A percentile compares a stretch with the other conserved stretches of the same genome.
These are phyloP conservation scores for Aspergillus baeticus DNA, from an alignment of 495 filamentous ascomycete species.

Conservation along the genomic window DNA sequence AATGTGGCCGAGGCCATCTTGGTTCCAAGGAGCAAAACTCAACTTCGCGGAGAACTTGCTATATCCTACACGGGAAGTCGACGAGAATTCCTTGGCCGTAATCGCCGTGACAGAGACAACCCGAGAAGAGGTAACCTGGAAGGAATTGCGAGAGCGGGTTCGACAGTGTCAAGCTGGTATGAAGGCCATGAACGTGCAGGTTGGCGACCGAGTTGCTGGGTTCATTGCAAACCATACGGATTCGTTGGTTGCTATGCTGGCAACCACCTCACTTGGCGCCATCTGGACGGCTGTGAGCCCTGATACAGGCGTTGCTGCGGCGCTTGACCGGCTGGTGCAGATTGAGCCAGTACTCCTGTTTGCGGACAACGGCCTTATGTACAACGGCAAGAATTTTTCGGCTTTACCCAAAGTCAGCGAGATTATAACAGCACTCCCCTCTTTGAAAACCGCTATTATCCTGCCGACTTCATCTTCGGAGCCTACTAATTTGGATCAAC, in stretches of 20 bases:
- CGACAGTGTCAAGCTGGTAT: constrained; percentile 59
- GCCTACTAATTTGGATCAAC: too few relatives aligned
- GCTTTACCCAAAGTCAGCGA: too few relatives aligned
- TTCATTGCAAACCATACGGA: constrained; percentile 69
- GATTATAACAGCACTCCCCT: too few relatives aligned
- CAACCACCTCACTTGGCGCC: constrained; percentile 63
- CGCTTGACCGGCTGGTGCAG: constrained; percentile 69
- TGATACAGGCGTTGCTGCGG: constrained; percentile 74
- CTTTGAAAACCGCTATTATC: too few relatives aligned
- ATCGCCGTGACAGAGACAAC: constrained; percentile 62
- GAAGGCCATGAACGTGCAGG: constrained; percentile 56
- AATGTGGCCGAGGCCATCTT: background rate
- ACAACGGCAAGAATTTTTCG: constrained; percentile 63
- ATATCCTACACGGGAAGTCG: constrained; percentile 56
- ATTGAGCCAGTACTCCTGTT: constrained; percentile 70
- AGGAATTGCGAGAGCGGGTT: constrained; percentile 53
- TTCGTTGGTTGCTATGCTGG: constrained; percentile 63
- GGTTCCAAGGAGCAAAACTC: constrained; percentile 55
- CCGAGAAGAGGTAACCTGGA: constrained; percentile 58
- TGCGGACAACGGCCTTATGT: constrained; percentile 72
- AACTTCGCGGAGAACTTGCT: constrained; percentile 84
- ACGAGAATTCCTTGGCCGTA: constrained; percentile 57
- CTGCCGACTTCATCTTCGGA: constrained; percentile 31
- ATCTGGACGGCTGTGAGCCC: constrained; percentile 72
- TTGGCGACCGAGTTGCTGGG: constrained; percentile 69